These are phyloP conservation scores for Thamnidium elegans DNA, from an alignment of 192 early-diverging fungal genomes.

Conservation along the genomic window DNA sequence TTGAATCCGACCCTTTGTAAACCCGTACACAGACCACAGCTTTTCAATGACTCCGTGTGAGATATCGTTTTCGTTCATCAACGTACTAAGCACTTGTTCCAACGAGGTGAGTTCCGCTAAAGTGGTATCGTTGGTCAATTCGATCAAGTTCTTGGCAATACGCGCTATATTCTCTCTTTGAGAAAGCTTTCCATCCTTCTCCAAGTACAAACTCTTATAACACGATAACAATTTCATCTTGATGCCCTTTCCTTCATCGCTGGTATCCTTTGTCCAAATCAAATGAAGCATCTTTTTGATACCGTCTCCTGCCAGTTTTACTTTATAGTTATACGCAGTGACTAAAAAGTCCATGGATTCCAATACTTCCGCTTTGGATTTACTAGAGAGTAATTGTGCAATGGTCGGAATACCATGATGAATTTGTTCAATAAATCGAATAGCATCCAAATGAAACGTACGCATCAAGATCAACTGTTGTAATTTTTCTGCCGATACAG, in stretches of 20 bases:
- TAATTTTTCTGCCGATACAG: constrained; percentile 47
- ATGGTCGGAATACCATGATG: constrained; percentile 74
- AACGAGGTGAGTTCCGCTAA: constrained; percentile 93
- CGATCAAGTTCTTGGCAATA: constrained; percentile 70
- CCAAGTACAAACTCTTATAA: constrained; percentile 78
- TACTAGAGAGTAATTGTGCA: constrained; percentile 83
- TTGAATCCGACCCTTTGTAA: constrained; percentile 58
- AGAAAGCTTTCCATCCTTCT: constrained; percentile 49
- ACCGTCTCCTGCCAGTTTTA: constrained; percentile 85
- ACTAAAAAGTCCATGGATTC: constrained; percentile 97
- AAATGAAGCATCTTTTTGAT: constrained; percentile 94
- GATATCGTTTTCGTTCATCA: constrained; percentile 71
- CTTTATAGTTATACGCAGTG: constrained; percentile 74
- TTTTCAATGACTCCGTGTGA: constrained; percentile 65
- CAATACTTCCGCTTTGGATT: constrained; percentile 87
- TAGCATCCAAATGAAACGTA: constrained; percentile 86
- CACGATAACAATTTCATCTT: constrained; percentile 73
- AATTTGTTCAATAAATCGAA: constrained; percentile 83
- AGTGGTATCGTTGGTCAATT: constrained; percentile 81
- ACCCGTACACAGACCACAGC: constrained; percentile 77
- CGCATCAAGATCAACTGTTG: constrained; percentile 49
- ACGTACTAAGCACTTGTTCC: constrained; percentile 83
- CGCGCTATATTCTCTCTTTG: constrained; percentile 58
- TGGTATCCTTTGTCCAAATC: constrained; percentile 76
- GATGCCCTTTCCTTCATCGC: constrained; percentile 70